Conservation (phyloP, 2,329 filamentous ascomycete genomes). For the Fusarium sp. region DNA sequence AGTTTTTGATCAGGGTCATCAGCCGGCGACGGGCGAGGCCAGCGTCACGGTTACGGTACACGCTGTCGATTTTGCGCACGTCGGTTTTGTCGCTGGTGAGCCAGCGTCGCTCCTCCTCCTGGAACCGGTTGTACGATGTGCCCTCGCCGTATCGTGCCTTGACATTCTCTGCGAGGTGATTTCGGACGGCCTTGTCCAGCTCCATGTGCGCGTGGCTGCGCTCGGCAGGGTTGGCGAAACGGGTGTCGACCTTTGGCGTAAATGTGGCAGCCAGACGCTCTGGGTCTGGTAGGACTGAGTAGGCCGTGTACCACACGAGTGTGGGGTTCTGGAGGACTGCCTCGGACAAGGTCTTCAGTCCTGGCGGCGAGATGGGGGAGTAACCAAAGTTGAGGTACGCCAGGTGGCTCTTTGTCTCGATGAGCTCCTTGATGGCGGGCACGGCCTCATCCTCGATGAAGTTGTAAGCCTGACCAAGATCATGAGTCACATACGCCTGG, state of each 20-base stretch:
- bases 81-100: conserved; percentile 53
- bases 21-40: conserved; percentile 50
- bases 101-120: conserved; percentile 54
- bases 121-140: conserved; percentile 47
- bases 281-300: conserved; percentile 51
- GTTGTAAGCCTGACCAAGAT: conserved; percentile 60
- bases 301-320: conserved; percentile 53
- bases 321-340: conserved; percentile 46
- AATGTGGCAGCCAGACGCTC: conserved; percentile 39
- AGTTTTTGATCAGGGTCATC: conserved; percentile 52
- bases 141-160: conserved; percentile 46
- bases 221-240: conserved; percentile 40
- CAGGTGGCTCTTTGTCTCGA: conserved; percentile 48
- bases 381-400: conserved; percentile 57
- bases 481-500: conserved; percentile 59
- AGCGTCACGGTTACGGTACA: conserved; percentile 57
- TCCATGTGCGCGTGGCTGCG: conserved; percentile 42
- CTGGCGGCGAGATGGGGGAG: conserved; percentile 48
- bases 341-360: conserved; percentile 43
- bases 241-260: conserved; percentile 44
- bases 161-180: conserved; percentile 48
- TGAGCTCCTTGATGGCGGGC: conserved; percentile 48
- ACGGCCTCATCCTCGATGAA: conserved; percentile 56
- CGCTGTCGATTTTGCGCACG: conserved; percentile 57
- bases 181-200: conserved; percentile 45